Evolutionary conservation across 78 protist species (phyloP).

Genomic region (Planoprotostelium fungivorum): DNA sequence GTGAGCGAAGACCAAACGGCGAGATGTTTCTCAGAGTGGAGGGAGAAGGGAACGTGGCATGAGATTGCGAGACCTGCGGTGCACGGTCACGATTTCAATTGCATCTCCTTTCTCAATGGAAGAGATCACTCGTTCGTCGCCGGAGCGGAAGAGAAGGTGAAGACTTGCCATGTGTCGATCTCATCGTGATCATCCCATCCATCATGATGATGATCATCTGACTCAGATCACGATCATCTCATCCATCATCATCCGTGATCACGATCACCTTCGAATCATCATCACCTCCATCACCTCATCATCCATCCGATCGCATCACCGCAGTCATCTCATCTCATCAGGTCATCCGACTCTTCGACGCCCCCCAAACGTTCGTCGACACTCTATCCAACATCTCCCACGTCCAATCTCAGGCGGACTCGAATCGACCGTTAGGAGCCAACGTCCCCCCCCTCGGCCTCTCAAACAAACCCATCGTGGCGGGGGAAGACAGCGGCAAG

Average conservation of each 20-base stretch:
- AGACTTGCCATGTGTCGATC: background rate
- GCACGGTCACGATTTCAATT: constrained; percentile 61
- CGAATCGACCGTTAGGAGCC: constrained; percentile 37
- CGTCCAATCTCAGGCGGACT: background rate
- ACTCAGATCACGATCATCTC: too few relatives aligned
- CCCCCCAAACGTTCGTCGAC: constrained; percentile 56
- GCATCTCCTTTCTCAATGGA: constrained; percentile 32
- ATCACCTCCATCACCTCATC: too few relatives aligned
- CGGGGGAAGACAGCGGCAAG: background rate
- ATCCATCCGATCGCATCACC: too few relatives aligned
- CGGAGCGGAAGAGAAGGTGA: constrained; percentile 59
- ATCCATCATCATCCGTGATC: too few relatives aligned
- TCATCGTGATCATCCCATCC: too few relatives aligned
- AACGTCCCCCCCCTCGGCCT: constrained; percentile 61
- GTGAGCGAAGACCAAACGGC: constrained; percentile 30
- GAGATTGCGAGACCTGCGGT: constrained; percentile 61
- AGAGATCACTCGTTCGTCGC: constrained; percentile 37
- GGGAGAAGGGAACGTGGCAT: constrained; percentile 13
- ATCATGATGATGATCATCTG: too few relatives aligned
- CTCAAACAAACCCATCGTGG: constrained; percentile 60
- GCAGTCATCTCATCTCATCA: background rate
- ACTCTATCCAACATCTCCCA: constrained; percentile 29
- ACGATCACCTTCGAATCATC: too few relatives aligned
- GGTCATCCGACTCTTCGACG: constrained; percentile 56
- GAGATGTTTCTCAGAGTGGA: constrained; percentile 37